Base-by-base conservation (phyloP, 1,284 basidiomycete species). In the Ustilago tritici region DNA sequence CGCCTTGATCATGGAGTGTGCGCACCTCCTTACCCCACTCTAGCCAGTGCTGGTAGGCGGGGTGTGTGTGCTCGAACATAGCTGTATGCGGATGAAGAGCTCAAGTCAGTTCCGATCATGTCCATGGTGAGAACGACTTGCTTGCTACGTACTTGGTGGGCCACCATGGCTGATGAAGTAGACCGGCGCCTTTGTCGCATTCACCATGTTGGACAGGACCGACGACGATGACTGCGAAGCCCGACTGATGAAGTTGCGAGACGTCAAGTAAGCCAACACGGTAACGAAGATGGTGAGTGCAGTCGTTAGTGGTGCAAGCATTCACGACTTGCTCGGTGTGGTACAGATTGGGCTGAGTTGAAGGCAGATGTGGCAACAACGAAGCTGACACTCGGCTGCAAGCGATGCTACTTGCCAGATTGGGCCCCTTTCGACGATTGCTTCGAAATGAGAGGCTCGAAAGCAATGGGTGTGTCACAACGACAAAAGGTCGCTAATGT, bases 41-140 rank as follows among this genome's bases (percentile, higher is more conserved):
- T 52, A 81, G 61, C 88, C 88, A 88, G 10, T 85, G 84, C 58
- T 86, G 80, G 77, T 88, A 87, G 3, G 88, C 86, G 15, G 77
- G 75, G 36, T 85, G 82, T 1, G 76, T 40, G 7, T 78, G 79
- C 12, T 87, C 85, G 74, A 87, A 88, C 81, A 88, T 83, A 28
- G 87, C 72, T 75, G 40, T 23, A 38, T 38, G 23, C 7, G 9
- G 8, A 36, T 17, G 10, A 46, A 32, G 4, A 23, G 23, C 36
- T 36, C 11, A n/a, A 23, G 35, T 28, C 34, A 50, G 36, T 28
- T 17, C 38, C 31, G 28, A n/a, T 34, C 34, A 40, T 28, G 23
- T 28, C 23, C 23, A 28, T 28, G 23, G 23, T 3, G 23, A 28
- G 23, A 28, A 28, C 3, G 23, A 28, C 23, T 28, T 28, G 23